Evolutionary conservation across 139 green algal genomes (phyloP), one percentile per base, ranked within the genome.

Genomic region (Chlorokybus atmophyticus): DNA sequence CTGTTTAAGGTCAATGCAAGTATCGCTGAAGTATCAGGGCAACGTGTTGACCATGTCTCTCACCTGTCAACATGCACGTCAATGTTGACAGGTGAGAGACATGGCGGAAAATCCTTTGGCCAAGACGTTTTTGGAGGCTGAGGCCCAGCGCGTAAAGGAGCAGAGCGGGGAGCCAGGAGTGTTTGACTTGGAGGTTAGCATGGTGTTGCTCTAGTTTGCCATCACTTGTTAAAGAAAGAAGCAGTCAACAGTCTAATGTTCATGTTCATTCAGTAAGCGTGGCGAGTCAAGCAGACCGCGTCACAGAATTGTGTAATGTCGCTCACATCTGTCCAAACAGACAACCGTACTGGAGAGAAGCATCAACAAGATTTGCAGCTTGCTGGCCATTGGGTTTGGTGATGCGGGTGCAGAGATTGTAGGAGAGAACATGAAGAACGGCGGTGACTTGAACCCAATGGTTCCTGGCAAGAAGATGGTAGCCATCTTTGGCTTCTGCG

Each of bases 401-500:
- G 88, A 97, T 62, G 89, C 89, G 32, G 86, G 81, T 0, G 74
- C 78, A 1, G 74, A 91, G 73, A 78, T 97, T 17, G 93, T 97
- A 57, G 85, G 82, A 1, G 84, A 95, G 64, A 97, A 97, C 76
- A 94, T 97, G 25, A 76, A 78, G 23, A 82, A 73, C 38, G 83
- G 81, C 24, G 87, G 86, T 8, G 86, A 89, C 72, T 73, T 97
- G 35, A 88, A 95, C 66, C 83, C 89, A 28, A 93, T 95, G 84
- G 78, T 74, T 25, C 85, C 86, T 10, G 89, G 89, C 30, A 70
- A 80, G 10, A 86, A 76, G 50, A 82, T 76, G 66, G 67, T 78
- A 5, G 89, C 84, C 21, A 85, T 95, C 29, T 97, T 95, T 67
- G 88, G 88, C 1, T 97, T 97, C 74, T 97, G 89, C 68, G 89